Evolutionary conservation across 2,329 filamentous ascomycete species (phyloP).

Genomic region (Arthrobotrys iridis): DNA sequence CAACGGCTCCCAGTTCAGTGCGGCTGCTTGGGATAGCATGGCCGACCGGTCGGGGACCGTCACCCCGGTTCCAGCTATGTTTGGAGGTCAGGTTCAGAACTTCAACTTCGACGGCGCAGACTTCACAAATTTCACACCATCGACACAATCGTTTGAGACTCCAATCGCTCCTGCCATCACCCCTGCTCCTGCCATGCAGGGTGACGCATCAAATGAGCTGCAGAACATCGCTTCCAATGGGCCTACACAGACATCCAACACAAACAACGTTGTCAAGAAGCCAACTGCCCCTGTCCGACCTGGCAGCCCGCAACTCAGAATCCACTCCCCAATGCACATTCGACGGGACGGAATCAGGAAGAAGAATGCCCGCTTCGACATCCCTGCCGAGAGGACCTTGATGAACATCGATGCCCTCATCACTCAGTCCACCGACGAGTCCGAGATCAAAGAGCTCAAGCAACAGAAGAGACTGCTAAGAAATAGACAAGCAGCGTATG

Average conservation of each 20-base stretch:
- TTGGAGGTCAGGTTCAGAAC: constrained; percentile 44
- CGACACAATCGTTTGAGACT: constrained; percentile 46
- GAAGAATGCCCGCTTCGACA: constrained; percentile 98
- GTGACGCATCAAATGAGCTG: constrained; percentile 40
- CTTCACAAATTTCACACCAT: constrained; percentile 48
- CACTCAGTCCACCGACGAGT: constrained; percentile 83
- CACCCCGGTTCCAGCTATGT: constrained; percentile 53
- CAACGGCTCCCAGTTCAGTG: constrained; percentile 56
- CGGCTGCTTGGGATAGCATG: constrained; percentile 56
- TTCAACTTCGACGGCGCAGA: constrained; percentile 52
- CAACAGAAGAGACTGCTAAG: constrained; percentile 94
- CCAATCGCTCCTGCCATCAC: constrained; percentile 56
- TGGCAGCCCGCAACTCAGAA: constrained; percentile 75
- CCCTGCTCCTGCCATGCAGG: constrained; percentile 54
- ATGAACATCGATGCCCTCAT: constrained; percentile 96
- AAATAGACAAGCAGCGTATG: constrained; percentile 96
- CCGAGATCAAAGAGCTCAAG: constrained; percentile 97
- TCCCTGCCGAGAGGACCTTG: constrained; percentile 90
- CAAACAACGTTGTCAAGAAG: constrained; percentile 24
- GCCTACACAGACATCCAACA: background rate
- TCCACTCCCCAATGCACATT: constrained; percentile 77
- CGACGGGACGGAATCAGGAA: constrained; percentile 92
- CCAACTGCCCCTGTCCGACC: constrained; percentile 61
- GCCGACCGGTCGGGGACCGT: constrained; percentile 57
- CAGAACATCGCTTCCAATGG: constrained; percentile 48